These are phyloP conservation scores for Phanerochaete carnosa DNA, from an alignment of 768 basidiomycete genomes.

Conservation along the genomic window DNA sequence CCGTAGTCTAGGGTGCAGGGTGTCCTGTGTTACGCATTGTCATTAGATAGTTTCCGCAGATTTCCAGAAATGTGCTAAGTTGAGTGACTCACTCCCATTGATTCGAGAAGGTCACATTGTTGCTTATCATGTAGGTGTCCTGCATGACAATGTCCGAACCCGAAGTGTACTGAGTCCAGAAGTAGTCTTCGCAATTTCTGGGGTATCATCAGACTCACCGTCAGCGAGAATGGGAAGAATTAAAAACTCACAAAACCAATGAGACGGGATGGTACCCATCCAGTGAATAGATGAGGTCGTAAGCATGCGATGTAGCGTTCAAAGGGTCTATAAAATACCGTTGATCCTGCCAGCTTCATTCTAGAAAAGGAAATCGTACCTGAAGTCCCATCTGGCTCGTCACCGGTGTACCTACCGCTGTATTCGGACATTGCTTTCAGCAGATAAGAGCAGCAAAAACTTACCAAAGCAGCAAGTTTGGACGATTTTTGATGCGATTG, in stretches of 20 bases:
- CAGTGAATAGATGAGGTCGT: conserved; percentile 43
- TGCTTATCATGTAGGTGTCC: conserved; percentile 54
- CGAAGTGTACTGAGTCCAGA: conserved; percentile 53
- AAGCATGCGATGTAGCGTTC: conserved; percentile 47
- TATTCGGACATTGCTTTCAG: neutral
- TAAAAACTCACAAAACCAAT: conserved; percentile 34
- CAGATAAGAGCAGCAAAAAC: neutral
- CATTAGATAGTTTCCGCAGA: neutral
- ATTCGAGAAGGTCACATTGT: conserved; percentile 62
- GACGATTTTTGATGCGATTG: conserved; percentile 58
- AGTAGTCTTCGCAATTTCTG: conserved; percentile 54
- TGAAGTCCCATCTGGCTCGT: conserved; percentile 70
- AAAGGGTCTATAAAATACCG: conserved; percentile 40
- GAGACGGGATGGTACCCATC: conserved; percentile 62
- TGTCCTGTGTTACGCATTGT: conserved; percentile 31
- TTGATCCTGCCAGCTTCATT: neutral
- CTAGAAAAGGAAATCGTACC: conserved; percentile 18
- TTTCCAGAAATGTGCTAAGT: neutral
- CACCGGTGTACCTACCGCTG: conserved; percentile 51
- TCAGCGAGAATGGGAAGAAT: neutral
- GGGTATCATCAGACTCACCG: neutral
- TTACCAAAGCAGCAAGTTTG: conserved; percentile 64
- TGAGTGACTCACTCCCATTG: conserved; percentile 46
- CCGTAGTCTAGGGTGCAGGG: conserved; percentile 63
- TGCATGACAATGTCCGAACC: conserved; percentile 74